Percentiles rank a stretch among this genome's conserved stretches.
These are phyloP conservation scores for Cinchona pubescens DNA, from an alignment of 257 asterid species.

Conservation along the genomic window DNA sequence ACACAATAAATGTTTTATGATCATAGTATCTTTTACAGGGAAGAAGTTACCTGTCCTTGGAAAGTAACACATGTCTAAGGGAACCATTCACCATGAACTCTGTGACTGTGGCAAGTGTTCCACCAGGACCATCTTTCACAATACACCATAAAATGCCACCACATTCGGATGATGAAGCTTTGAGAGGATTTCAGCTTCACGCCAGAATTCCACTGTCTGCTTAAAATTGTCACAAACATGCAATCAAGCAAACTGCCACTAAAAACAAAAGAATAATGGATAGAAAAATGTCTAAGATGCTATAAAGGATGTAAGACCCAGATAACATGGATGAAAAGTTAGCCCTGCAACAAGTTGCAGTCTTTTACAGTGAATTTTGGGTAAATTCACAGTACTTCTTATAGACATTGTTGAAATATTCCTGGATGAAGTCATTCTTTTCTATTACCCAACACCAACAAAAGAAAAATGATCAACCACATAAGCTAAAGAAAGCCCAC, in stretches of 20 bases:
- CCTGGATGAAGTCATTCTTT: neutral
- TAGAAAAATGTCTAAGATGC: neutral
- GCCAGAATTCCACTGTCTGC: constrained; percentile 84
- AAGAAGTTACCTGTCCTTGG: constrained; percentile 63
- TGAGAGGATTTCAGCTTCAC: constrained; percentile 86
- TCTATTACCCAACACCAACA: neutral
- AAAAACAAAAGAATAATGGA: constrained; percentile 9
- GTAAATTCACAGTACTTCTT: neutral
- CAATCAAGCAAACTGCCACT: constrained; percentile 13
- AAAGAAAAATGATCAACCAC: neutral
- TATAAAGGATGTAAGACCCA: neutral
- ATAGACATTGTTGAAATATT: neutral
- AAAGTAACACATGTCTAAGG: constrained; percentile 70
- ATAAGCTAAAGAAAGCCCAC: constrained; percentile 33
- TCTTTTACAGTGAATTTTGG: neutral
- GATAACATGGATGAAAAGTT: neutral
- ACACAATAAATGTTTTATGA: too few relatives aligned
- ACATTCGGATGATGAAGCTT: constrained; percentile 97
- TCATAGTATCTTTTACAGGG: neutral
- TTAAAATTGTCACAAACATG: constrained; percentile 18
- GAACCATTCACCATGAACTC: constrained; percentile 96
- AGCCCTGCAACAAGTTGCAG: neutral
- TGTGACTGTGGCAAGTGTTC: constrained; percentile 89
- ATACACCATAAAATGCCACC: constrained; percentile 94
- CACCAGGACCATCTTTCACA: constrained; percentile 97